Evolutionary conservation across 1,139 yeast genomes (phyloP).

Genomic region (Hanseniaspora sp.): DNA sequence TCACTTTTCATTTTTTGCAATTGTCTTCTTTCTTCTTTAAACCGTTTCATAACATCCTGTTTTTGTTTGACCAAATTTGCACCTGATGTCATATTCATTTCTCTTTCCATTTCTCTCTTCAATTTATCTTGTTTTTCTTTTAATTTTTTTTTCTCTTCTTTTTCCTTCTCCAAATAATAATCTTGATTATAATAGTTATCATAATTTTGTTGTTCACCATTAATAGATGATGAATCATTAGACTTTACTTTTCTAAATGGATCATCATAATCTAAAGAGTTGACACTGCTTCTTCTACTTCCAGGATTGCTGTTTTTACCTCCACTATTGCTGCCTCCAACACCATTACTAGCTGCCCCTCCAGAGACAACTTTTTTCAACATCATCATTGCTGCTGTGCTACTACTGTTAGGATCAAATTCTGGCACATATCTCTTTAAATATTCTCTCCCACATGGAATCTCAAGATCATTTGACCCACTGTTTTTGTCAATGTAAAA

Average conservation of each 20-base stretch:
- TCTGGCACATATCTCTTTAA: background rate
- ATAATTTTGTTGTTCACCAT: background rate
- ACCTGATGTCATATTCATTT: background rate
- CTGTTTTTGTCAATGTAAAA: constrained; percentile 7
- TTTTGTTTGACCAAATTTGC: constrained; percentile 4
- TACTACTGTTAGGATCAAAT: background rate
- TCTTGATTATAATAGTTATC: background rate
- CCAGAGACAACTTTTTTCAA: constrained; percentile 9
- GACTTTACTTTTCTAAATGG: background rate
- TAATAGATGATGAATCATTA: background rate
- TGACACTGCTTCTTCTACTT: constrained; percentile 1
- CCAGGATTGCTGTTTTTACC: background rate
- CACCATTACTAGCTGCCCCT: background rate
- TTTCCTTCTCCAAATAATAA: background rate
- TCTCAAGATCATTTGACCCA: background rate
- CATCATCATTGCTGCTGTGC: constrained; percentile 9
- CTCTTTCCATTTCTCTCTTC: constrained; percentile 10
- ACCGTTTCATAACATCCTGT: constrained; percentile 3
- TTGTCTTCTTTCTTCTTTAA: constrained; percentile 4
- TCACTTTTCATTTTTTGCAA: background rate
- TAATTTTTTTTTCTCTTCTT: constrained; percentile 1
- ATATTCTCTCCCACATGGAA: background rate
- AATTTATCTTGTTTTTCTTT: constrained; percentile 4
- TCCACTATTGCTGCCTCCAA: background rate
- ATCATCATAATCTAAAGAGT: background rate